These are phyloP conservation scores for Fusarium multiceps DNA, from an alignment of 2,329 filamentous ascomycete species.

Conservation along the genomic window DNA sequence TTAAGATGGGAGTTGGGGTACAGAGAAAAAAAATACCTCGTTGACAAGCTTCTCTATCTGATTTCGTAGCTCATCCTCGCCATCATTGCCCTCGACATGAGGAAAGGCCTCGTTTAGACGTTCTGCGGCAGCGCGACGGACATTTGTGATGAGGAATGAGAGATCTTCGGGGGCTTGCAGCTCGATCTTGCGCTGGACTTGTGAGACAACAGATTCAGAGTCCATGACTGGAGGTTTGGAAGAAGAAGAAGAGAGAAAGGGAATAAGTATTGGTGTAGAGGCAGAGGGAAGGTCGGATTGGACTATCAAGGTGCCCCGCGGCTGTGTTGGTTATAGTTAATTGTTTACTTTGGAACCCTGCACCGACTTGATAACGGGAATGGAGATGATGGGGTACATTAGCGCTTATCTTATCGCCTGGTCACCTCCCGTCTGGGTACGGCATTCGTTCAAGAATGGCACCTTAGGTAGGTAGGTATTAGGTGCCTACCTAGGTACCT, in stretches of 20 bases:
- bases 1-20: neutral
- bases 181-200: conserved; percentile 78
- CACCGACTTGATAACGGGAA: conserved; percentile 9
- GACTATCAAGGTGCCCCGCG: conserved; percentile 39
- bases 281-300: conserved; percentile 2
- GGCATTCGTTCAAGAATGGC: neutral
- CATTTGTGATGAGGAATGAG: conserved; percentile 74
- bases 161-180: conserved; percentile 82
- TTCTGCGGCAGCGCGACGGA: conserved; percentile 73
- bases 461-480: too few relatives aligned
- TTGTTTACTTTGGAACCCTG: conserved; percentile 32
- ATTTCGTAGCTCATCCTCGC: conserved; percentile 67
- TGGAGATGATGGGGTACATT: neutral
- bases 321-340: conserved; percentile 13
- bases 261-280: neutral
- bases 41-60: conserved; percentile 70
- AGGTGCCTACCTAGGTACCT: too few relatives aligned
- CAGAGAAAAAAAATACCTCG: conserved; percentile 56
- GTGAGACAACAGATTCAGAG: conserved; percentile 50
- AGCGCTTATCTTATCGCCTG: conserved; percentile 32
- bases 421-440: neutral
- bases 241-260: neutral
- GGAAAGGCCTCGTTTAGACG: conserved; percentile 77
- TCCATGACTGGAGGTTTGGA: conserved; percentile 46
- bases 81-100: conserved; percentile 62